Evolutionary conservation across 371 early-diverging fungal species (phyloP).

Genomic region (Saksenaea oblongispora): DNA sequence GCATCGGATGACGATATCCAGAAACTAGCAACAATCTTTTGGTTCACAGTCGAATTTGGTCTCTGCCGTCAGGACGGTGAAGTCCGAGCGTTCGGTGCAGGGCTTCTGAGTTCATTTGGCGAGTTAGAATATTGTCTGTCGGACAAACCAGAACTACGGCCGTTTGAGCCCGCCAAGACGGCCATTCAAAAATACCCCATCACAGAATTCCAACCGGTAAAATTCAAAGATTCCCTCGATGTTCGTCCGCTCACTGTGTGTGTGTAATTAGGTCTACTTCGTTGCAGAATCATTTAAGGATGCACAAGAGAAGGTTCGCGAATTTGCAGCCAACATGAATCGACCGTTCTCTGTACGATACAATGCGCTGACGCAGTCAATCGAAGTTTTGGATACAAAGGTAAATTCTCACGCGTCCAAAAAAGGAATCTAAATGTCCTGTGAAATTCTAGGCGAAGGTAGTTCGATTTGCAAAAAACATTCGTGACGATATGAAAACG

Average conservation of each 20-base stretch:
- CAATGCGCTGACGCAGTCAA: conserved; percentile 87
- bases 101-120: conserved; percentile 94
- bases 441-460: conserved; percentile 62
- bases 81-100: conserved; percentile 93
- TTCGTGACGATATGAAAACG: conserved; percentile 74
- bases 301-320: conserved; percentile 89
- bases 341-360: conserved; percentile 92
- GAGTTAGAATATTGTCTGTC: conserved; percentile 90
- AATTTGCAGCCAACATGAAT: conserved; percentile 76
- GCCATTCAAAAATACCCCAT: conserved; percentile 89
- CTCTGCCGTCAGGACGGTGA: conserved; percentile 82
- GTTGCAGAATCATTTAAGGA: conserved; percentile 94
- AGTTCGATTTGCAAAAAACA: conserved; percentile 73
- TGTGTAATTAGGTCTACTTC: conserved; percentile 67
- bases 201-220: conserved; percentile 90
- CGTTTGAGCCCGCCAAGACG: conserved; percentile 87
- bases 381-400: conserved; percentile 88
- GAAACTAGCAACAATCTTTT: conserved; percentile 89
- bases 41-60: conserved; percentile 97
- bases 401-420: conserved; percentile 9
- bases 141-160: conserved; percentile 76
- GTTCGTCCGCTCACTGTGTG: neutral
- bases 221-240: neutral
- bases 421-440: neutral
- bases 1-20: conserved; percentile 92